Evolutionary conservation across 1,284 basidiomycete genomes (phyloP), one percentile per base, ranked within the genome.

Genomic region (Neonothopanus nambi): DNA sequence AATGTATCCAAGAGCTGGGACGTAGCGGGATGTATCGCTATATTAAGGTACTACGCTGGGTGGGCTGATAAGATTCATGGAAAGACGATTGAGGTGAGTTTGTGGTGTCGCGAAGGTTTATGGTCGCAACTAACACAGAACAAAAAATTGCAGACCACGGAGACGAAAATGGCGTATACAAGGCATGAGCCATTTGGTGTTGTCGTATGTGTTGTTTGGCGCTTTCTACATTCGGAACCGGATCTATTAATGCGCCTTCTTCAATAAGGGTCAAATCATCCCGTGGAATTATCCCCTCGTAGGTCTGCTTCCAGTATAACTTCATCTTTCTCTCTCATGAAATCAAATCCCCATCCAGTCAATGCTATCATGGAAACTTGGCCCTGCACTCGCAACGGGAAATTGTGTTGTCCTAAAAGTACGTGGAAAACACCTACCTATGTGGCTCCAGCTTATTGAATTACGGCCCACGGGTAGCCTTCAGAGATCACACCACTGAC

Each of bases 401-500:
- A 91, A 90, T 77, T 75, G 81, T 15, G 74, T 94, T 61, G 76
- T 94, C 56, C 70, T 94, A 60, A 94, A 95, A 62, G 69, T 70
- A 47, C 2, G 48, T 17, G 26, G n/a, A 9, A 3, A n/a, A 30
- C 4, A 33, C 11, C n/a, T n/a, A n/a, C n/a, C n/a, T n/a, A n/a
- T n/a, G n/a, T n/a, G n/a, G n/a, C n/a, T n/a, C n/a, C n/a, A n/a
- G n/a, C n/a, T n/a, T n/a, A n/a, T n/a, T n/a, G n/a, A n/a, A n/a
- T n/a, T n/a, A n/a, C n/a, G n/a, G 11, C 17, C 9, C n/a, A 28
- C 13, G 33, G 12, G 5, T 40, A 37, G 78, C 88, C 93, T 3
- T 91, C 91, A 35, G 93, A 94, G 69, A 81, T 91, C 61, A 95
- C 93, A 1, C 92, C 93, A 15, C 75, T 95, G 37, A 85, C 87